Evolutionary conservation across 805 yeast species (phyloP).

Genomic region (Teunomyces gatunensis): DNA sequence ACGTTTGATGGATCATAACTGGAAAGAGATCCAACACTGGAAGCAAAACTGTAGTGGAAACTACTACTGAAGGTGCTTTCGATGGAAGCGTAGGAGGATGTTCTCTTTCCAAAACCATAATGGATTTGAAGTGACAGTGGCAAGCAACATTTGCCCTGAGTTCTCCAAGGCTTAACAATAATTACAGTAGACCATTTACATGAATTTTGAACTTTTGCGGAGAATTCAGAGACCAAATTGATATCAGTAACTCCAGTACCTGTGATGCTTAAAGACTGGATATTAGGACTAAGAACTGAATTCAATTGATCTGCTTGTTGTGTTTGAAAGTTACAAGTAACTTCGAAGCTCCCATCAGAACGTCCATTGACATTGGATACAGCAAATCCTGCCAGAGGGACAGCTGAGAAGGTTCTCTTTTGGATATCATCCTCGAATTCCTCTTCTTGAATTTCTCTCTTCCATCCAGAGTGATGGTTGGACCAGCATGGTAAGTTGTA

Average conservation of each 20-base stretch:
- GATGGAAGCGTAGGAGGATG: conserved; percentile 5
- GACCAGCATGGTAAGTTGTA: conserved; percentile 1
- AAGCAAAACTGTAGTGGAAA: conserved; percentile 4
- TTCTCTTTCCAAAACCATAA: conserved; percentile 11
- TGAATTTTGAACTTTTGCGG: conserved; percentile 12
- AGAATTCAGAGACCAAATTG: conserved; percentile 11
- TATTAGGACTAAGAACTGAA: conserved; percentile 12
- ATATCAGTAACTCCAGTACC: conserved; percentile 23
- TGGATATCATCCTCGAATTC: conserved; percentile 5
- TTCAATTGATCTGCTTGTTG: conserved; percentile 18
- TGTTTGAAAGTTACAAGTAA: conserved; percentile 22
- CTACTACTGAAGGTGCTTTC: conserved; percentile 9
- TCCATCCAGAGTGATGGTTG: conserved; percentile 1
- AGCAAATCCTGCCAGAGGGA: conserved; percentile 24
- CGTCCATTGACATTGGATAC: conserved; percentile 21
- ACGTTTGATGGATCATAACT: conserved; percentile 5
- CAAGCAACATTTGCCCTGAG: conserved; percentile 21
- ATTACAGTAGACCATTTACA: conserved; percentile 23
- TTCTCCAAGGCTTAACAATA: conserved; percentile 16
- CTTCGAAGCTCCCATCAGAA: conserved; percentile 17
- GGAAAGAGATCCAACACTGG: not conserved
- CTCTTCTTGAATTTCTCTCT: conserved; percentile 7
- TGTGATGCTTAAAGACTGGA: conserved; percentile 14
- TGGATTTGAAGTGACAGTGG: conserved; percentile 20
- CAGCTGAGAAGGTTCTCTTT: conserved; percentile 8